Evolutionary conservation across 2,329 filamentous ascomycete genomes (phyloP).

Genomic region (Sarocladiaceae sp.): DNA sequence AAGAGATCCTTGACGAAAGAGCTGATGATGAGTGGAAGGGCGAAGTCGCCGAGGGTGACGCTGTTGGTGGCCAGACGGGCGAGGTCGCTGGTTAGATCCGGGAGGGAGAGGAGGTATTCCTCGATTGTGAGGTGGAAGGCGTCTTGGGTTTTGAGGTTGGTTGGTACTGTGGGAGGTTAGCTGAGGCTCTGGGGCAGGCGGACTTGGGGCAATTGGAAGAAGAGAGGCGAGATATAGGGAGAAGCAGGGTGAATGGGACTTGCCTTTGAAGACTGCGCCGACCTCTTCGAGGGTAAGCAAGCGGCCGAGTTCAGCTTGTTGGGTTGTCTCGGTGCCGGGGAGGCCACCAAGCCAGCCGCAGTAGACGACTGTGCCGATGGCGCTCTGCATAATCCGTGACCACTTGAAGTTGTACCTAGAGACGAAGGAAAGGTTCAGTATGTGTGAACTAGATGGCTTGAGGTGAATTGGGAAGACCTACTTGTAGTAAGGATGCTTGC

Average conservation of each 20-base stretch:
- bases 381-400: constrained; percentile 78
- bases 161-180: constrained; percentile 63
- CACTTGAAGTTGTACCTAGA: constrained; percentile 78
- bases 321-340: constrained; percentile 28
- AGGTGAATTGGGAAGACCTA: constrained; percentile 32
- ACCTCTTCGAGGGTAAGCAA: constrained; percentile 88
- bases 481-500: constrained; percentile 94
- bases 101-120: constrained; percentile 89
- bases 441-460: too few relatives aligned
- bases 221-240: constrained; percentile 4
- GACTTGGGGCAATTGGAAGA: too few relatives aligned
- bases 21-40: constrained; percentile 80
- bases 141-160: constrained; percentile 86
- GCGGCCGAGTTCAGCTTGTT: constrained; percentile 40
- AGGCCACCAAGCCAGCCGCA: constrained; percentile 78
- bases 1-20: constrained; percentile 93
- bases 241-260: constrained; percentile 16
- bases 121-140: constrained; percentile 95
- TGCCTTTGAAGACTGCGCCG: constrained; percentile 71
- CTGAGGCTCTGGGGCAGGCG: too few relatives aligned
- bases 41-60: constrained; percentile 86
- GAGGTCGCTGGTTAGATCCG: constrained; percentile 85
- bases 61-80: constrained; percentile 88
- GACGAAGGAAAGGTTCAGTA: neutral
- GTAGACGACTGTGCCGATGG: constrained; percentile 55